A percentile compares a stretch with the other conserved stretches of the same genome.
phyloP scores from a whole-genome alignment of 768 basidiomycete species.

The Podaxis mareebaensis region DNA sequence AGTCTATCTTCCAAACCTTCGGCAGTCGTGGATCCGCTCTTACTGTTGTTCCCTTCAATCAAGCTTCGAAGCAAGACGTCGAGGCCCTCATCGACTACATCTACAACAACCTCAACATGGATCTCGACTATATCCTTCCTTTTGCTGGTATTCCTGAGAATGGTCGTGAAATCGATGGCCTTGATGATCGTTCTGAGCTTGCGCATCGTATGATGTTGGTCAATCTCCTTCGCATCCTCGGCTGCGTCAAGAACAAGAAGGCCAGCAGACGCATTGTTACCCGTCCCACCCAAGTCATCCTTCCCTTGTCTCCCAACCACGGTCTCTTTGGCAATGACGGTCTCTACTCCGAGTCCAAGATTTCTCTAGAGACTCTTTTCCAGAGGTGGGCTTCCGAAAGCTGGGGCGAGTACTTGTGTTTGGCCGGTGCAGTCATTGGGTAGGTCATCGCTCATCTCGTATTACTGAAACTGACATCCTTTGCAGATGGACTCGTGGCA shows the following conservation, averaged over 20 bases:
- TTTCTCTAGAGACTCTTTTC: constrained; percentile 96
- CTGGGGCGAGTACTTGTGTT: constrained; percentile 98
- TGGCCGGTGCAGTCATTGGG: constrained; percentile 99
- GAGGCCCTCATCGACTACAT: constrained; percentile 98
- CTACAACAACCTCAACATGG: constrained; percentile 91
- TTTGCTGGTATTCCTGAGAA: constrained; percentile 99
- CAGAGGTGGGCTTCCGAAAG: constrained; percentile 97
- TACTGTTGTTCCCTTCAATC: constrained; percentile 98
- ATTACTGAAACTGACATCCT: constrained; percentile 16
- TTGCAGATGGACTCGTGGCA: constrained; percentile 93
- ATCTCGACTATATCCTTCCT: constrained; percentile 97
- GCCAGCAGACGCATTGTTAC: constrained; percentile 96
- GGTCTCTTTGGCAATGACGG: constrained; percentile 98
- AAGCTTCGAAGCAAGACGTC: constrained; percentile 97
- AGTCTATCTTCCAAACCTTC: constrained; percentile 93
- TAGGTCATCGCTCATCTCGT: constrained; percentile 35
- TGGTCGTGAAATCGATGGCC: constrained; percentile 94
- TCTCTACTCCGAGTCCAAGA: constrained; percentile 97
- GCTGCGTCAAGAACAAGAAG: constrained; percentile 98
- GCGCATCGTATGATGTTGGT: constrained; percentile 99
- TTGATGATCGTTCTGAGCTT: constrained; percentile 97
- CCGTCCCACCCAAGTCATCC: constrained; percentile 96
- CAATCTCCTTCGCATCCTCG: constrained; percentile 93
- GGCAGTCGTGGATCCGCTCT: constrained; percentile 96
- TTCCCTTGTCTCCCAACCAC: constrained; percentile 97